Evolutionary conservation across 1,284 basidiomycete genomes (phyloP).

Genomic region (Hymenochaete sp.): DNA sequence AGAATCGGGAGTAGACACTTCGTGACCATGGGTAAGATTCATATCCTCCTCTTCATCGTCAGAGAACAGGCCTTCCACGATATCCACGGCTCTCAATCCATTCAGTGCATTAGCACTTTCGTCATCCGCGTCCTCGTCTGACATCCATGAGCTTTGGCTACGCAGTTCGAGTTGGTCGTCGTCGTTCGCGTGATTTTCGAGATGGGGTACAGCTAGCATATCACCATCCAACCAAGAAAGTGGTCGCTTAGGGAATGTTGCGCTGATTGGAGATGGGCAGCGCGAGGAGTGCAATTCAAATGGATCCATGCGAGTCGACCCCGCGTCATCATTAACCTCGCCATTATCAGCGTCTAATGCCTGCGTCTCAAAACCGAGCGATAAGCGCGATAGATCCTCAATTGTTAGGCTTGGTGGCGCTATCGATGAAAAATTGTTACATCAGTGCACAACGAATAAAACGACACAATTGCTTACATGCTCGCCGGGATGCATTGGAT

Average conservation of each 20-base stretch:
- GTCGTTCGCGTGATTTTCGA: neutral
- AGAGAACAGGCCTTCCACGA: conserved; percentile 14
- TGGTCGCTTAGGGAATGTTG: conserved; percentile 7
- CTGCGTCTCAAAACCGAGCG: conserved; percentile 4
- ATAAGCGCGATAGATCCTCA: conserved; percentile 11
- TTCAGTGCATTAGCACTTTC: conserved; percentile 4
- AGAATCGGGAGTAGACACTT: neutral
- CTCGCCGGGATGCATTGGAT: no score
- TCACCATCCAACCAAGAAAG: conserved; percentile 7
- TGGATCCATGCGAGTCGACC: no score
- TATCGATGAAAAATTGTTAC: neutral
- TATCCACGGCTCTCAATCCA: neutral
- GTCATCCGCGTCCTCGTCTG: neutral
- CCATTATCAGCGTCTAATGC: neutral
- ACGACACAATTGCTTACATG: no score
- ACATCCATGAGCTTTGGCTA: neutral
- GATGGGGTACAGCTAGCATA: neutral
- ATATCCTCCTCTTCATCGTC: conserved; percentile 4
- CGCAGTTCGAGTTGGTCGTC: neutral
- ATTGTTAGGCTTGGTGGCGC: conserved; percentile 10
- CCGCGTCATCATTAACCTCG: conserved; percentile 6
- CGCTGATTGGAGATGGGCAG: conserved; percentile 9
- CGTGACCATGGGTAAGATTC: neutral
- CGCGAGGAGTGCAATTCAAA: conserved; percentile 10
- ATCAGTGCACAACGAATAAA: no score